A percentile compares a stretch with the other conserved stretches of the same genome.
phyloP scores from a whole-genome alignment of 2,329 filamentous ascomycete genomes.

The Knufia petricola region DNA sequence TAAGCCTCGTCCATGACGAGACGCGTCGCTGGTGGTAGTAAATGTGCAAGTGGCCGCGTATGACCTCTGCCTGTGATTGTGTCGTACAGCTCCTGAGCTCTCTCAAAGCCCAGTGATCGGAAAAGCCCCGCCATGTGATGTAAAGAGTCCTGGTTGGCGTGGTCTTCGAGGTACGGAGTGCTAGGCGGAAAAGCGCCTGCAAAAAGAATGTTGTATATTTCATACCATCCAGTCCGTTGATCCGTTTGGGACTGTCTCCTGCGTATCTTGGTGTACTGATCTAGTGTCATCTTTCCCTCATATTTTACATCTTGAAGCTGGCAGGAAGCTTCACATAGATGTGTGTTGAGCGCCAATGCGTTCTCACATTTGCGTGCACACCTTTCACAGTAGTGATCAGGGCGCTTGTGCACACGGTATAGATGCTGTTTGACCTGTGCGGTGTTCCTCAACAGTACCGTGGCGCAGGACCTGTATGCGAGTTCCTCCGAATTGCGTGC shows the following conservation, averaged over 20 bases:
- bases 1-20: background rate
- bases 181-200: background rate
- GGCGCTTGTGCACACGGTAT: background rate
- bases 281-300: background rate
- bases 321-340: background rate
- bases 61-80: background rate
- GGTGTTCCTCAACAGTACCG: background rate
- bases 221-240: background rate
- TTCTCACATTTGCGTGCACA: background rate
- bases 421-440: slow-evolving; percentile 5
- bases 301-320: background rate
- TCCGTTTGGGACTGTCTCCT: background rate
- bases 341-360: background rate
- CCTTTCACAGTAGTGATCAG: background rate
- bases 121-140: background rate
- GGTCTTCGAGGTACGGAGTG: background rate
- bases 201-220: background rate
- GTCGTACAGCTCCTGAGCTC: background rate
- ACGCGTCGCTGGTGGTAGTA: background rate
- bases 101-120: background rate
- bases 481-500: slow-evolving; percentile 10
- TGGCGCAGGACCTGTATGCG: slow-evolving; percentile 11
- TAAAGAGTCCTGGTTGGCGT: background rate
- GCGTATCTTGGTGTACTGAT: background rate
- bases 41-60: background rate